These are phyloP conservation scores for Sutorius eximius DNA, from an alignment of 1,284 basidiomycete species.

Conservation along the genomic window DNA sequence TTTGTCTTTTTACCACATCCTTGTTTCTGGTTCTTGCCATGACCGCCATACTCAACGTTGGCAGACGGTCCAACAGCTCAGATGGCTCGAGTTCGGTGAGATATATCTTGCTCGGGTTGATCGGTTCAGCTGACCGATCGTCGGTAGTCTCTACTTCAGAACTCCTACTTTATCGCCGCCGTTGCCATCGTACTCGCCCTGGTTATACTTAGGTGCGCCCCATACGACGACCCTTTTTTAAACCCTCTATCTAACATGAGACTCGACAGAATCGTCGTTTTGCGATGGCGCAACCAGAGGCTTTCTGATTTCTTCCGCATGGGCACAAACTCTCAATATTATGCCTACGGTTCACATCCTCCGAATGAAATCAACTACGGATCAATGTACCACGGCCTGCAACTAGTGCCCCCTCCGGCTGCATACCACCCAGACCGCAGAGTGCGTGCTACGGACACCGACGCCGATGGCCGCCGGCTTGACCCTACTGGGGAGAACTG, in stretches of 20 bases:
- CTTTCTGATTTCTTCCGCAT: constrained; percentile 25
- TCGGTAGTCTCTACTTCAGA: constrained; percentile 22
- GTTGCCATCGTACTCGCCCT: constrained; percentile 17
- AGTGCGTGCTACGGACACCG: constrained; percentile 37
- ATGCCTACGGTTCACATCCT: constrained; percentile 1
- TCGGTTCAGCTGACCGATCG: not conserved
- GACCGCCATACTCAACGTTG: constrained; percentile 3
- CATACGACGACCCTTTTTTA: not conserved
- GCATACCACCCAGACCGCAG: constrained; percentile 21
- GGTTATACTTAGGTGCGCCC: constrained; percentile 23
- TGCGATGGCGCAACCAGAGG: constrained; percentile 24
- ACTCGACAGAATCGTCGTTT: constrained; percentile 18
- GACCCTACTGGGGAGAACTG: constrained; percentile 25
- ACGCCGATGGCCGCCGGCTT: constrained; percentile 39
- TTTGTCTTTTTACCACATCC: constrained; percentile 5
- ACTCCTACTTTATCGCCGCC: constrained; percentile 27
- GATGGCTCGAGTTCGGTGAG: constrained; percentile 20
- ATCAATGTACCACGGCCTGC: constrained; percentile 14
- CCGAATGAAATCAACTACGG: not conserved
- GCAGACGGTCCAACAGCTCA: constrained; percentile 1
- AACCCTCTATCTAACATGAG: not conserved
- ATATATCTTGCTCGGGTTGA: not conserved
- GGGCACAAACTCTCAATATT: not conserved
- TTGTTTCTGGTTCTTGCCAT: constrained; percentile 1
- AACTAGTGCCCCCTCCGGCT: constrained; percentile 19